Evolutionary conservation across 2,329 filamentous ascomycete species (phyloP).

Genomic region (Pseudogymnoascus sp.): DNA sequence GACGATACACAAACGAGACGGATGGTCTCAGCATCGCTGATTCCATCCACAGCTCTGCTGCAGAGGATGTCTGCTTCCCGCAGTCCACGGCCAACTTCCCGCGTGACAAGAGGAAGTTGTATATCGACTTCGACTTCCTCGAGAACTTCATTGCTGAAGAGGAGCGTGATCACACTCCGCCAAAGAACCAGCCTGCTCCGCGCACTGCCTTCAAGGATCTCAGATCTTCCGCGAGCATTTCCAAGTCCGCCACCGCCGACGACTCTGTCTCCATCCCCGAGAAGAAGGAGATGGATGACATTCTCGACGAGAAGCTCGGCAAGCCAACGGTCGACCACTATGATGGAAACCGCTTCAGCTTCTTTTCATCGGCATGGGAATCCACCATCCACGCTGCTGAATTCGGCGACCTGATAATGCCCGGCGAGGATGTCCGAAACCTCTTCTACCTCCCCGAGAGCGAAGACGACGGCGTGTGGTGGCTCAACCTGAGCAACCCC

Average conservation of each 20-base stretch:
- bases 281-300: constrained; percentile 31
- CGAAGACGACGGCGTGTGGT: constrained; percentile 79
- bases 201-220: constrained; percentile 27
- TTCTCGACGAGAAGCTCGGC: constrained; percentile 27
- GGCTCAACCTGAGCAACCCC: constrained; percentile 89
- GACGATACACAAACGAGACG: constrained; percentile 50
- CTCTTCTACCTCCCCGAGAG: constrained; percentile 64
- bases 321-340: constrained; percentile 30
- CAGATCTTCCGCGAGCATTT: constrained; percentile 18
- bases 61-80: constrained; percentile 86
- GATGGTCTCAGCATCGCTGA: constrained; percentile 53
- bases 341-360: constrained; percentile 79
- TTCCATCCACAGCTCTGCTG: constrained; percentile 58
- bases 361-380: constrained; percentile 93
- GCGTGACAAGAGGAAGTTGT: constrained; percentile 69
- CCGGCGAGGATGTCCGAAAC: constrained; percentile 81
- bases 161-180: constrained; percentile 34
- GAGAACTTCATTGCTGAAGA: constrained; percentile 77
- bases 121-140: constrained; percentile 86
- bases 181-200: constrained; percentile 24
- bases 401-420: constrained; percentile 78
- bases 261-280: constrained; percentile 39
- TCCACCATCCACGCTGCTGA: constrained; percentile 88
- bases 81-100: constrained; percentile 54
- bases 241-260: constrained; percentile 27